Evolutionary conservation across 2,329 filamentous ascomycete genomes (phyloP).

Genomic region (Aureobasidium sp.): DNA sequence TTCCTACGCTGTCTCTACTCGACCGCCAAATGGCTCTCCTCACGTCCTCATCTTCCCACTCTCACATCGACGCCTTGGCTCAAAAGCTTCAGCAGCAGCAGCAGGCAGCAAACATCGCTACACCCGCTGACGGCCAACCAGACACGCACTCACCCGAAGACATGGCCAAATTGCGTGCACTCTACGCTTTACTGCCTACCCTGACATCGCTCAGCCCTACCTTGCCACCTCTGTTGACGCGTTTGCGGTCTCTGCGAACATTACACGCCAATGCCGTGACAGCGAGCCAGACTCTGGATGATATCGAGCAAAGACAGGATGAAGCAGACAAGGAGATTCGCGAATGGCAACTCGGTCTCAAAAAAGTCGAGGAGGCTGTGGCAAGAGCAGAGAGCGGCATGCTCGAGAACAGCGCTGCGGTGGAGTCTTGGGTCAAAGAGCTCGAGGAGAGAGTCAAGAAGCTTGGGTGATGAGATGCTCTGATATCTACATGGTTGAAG

Average conservation of each 20-base stretch:
- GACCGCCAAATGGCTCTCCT: conserved; percentile 74
- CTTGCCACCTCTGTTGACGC: conserved; percentile 76
- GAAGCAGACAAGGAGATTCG: conserved; percentile 79
- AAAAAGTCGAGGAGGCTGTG: conserved; percentile 70
- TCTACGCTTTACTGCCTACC: conserved; percentile 81
- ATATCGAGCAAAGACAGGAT: conserved; percentile 69
- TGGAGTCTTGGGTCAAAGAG: conserved; percentile 83
- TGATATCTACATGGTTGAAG: not conserved
- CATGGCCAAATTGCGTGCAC: conserved; percentile 77
- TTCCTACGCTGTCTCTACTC: conserved; percentile 74
- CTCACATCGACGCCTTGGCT: conserved; percentile 59
- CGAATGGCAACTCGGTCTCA: conserved; percentile 76
- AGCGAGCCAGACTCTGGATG: conserved; percentile 69
- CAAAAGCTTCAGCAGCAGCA: conserved; percentile 57
- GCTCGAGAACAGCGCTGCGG: conserved; percentile 72
- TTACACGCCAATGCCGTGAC: conserved; percentile 83
- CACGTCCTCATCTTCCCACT: conserved; percentile 58
- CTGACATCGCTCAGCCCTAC: conserved; percentile 82
- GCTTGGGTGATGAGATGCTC: not conserved
- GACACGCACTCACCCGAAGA: conserved; percentile 52
- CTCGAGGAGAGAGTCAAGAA: conserved; percentile 67
- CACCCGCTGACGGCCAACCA: conserved; percentile 21
- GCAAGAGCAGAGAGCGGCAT: conserved; percentile 62
- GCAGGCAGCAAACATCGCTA: not conserved
- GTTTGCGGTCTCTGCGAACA: conserved; percentile 72